Evolutionary conservation across 2,329 filamentous ascomycete species (phyloP).

Genomic region (Nakataea oryzae): DNA sequence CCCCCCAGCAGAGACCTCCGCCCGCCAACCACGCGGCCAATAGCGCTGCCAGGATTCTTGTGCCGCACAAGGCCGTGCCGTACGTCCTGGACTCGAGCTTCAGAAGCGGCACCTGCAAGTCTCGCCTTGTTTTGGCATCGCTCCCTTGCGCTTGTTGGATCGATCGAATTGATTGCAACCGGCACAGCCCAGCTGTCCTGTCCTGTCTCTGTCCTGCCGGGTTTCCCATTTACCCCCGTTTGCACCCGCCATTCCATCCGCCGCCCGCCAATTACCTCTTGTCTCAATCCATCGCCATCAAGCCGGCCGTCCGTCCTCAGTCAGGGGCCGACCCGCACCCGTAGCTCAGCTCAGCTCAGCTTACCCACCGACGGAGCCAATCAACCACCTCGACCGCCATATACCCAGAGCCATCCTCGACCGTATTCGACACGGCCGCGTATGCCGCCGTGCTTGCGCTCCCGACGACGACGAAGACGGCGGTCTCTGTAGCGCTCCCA

Average conservation of each 20-base stretch:
- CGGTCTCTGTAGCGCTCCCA: no score
- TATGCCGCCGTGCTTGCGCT: not conserved
- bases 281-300: not conserved
- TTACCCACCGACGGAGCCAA: not conserved
- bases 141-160: not conserved
- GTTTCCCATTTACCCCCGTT: not conserved
- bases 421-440: not conserved
- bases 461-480: not conserved
- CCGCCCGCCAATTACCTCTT: not conserved
- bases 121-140: not conserved
- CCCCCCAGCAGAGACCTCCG: not conserved
- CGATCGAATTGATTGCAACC: not conserved
- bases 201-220: not conserved
- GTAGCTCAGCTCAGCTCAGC: not conserved
- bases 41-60: not conserved
- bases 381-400: not conserved
- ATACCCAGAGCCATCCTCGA: not conserved
- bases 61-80: not conserved
- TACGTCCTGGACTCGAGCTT: not conserved
- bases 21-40: not conserved
- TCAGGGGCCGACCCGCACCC: not conserved
- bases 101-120: not conserved
- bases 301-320: no score
- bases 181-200: not conserved
- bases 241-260: not conserved